Evolutionary conservation across 1,139 yeast species (phyloP).

Genomic region (Taphrina pruni): DNA sequence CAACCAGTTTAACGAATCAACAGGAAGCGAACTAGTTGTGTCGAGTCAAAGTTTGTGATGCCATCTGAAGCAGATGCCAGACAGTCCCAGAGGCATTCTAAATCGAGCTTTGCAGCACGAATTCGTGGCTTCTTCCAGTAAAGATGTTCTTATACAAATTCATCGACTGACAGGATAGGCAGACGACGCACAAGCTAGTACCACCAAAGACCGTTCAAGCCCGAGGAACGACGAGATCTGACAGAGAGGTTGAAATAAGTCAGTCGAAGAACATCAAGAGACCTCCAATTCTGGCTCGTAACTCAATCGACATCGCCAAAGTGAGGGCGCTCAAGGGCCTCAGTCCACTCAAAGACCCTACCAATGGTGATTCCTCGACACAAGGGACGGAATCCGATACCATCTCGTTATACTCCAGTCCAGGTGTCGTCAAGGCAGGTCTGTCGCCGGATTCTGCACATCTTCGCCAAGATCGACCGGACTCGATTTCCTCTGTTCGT

Average conservation of each 20-base stretch:
- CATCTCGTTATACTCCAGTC: slow-evolving; percentile 8
- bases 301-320: slow-evolving; percentile 35
- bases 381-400: background rate
- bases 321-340: slow-evolving; percentile 15
- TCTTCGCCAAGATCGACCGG: background rate
- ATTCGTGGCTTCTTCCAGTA: slow-evolving; percentile 3
- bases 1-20: too few species aligned
- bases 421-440: slow-evolving; percentile 2
- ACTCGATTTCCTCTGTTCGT: slow-evolving; percentile 9
- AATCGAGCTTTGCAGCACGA: background rate
- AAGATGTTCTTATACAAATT: background rate
- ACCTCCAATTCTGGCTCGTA: slow-evolving; percentile 28
- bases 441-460: background rate
- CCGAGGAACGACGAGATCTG: background rate
- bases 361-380: background rate
- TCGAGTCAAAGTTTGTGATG: too few species aligned
- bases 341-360: background rate
- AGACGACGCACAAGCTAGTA: background rate
- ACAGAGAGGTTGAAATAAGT: background rate
- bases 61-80: background rate
- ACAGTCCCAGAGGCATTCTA: background rate
- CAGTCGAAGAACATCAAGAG: background rate
- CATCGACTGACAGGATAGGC: background rate
- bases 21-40: too few species aligned
- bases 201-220: background rate